These are phyloP conservation scores for Arachnomyces sp. DNA, from an alignment of 2,329 filamentous ascomycete species.

Conservation along the genomic window DNA sequence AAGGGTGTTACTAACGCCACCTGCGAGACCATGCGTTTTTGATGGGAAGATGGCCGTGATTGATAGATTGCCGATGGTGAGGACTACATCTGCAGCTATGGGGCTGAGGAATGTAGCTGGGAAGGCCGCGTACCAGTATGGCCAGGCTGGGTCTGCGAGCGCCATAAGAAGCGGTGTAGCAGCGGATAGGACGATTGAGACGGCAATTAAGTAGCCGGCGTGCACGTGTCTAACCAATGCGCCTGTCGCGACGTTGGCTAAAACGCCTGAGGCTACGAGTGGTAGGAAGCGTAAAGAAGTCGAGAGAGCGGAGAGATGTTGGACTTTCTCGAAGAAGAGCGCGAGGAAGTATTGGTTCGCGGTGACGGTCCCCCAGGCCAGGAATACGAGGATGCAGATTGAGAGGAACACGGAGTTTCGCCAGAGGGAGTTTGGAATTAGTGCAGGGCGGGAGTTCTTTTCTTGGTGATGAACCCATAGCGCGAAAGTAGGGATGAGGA, in stretches of 20 bases:
- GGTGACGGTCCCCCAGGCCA: constrained; percentile 35
- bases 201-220: constrained; percentile 8
- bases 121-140: constrained; percentile 11
- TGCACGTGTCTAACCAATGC: constrained; percentile 8
- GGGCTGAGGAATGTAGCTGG: constrained; percentile 10
- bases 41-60: constrained; percentile 49
- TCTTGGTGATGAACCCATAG: constrained; percentile 21
- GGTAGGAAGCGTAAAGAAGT: constrained; percentile 43
- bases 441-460: constrained; percentile 38
- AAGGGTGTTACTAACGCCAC: constrained; percentile 55
- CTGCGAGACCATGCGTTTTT: constrained; percentile 52
- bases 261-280: constrained; percentile 33
- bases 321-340: constrained; percentile 42
- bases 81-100: constrained; percentile 30
- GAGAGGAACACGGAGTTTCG: constrained; percentile 22
- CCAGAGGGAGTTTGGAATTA: constrained; percentile 41
- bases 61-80: constrained; percentile 50
- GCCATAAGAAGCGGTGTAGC: constrained; percentile 11
- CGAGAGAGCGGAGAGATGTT: constrained; percentile 38
- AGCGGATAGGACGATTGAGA: constrained; percentile 10
- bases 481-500: constrained; percentile 22
- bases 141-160: constrained; percentile 7
- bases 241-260: constrained; percentile 10
- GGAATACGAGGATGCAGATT: constrained; percentile 26
- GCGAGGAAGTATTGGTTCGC: constrained; percentile 19